A percentile compares a stretch with the other conserved stretches of the same genome.
phyloP scores from a whole-genome alignment of 176 grass and related monocot genomes.

The Luzula sylvatica region DNA sequence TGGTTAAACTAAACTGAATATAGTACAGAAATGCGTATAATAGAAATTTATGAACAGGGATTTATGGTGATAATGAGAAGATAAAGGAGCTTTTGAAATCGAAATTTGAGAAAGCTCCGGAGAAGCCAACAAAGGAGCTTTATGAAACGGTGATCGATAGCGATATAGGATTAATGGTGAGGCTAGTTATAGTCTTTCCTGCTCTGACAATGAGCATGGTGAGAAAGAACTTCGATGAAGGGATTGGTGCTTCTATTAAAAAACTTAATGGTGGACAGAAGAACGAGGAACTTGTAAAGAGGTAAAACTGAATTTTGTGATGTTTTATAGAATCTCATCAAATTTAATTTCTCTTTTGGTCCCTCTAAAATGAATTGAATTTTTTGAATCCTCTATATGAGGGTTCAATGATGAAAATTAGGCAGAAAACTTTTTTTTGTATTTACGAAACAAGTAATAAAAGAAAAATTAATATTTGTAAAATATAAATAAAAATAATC shows the following conservation, averaged over 20 bases:
- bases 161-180: slow-evolving; percentile 20
- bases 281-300: slow-evolving; percentile 18
- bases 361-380: no score
- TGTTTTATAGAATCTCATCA: no score
- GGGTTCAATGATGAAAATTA: no score
- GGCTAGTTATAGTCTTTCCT: slow-evolving; percentile 26
- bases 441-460: no score
- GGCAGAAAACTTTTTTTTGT: no score
- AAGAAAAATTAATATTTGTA: no score
- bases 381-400: no score
- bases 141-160: slow-evolving; percentile 25
- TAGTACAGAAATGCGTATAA: neutral
- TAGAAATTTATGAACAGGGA: slow-evolving; percentile 11
- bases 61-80: slow-evolving; percentile 16
- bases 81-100: slow-evolving; percentile 28
- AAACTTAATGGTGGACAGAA: slow-evolving; percentile 22
- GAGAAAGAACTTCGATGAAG: slow-evolving; percentile 23
- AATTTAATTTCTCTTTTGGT: no score
- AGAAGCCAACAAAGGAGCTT: slow-evolving; percentile 22
- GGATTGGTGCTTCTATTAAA: slow-evolving; percentile 2
- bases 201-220: slow-evolving; percentile 23
- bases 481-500: no score
- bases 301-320: slow-evolving; percentile 11
- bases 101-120: slow-evolving; percentile 17
- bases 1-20: no score